A percentile compares a stretch with the other conserved stretches of the same genome.
Conservation (phyloP, 192 early-diverging fungal genomes). For the Borealophlyctis nickersoniae region DNA sequence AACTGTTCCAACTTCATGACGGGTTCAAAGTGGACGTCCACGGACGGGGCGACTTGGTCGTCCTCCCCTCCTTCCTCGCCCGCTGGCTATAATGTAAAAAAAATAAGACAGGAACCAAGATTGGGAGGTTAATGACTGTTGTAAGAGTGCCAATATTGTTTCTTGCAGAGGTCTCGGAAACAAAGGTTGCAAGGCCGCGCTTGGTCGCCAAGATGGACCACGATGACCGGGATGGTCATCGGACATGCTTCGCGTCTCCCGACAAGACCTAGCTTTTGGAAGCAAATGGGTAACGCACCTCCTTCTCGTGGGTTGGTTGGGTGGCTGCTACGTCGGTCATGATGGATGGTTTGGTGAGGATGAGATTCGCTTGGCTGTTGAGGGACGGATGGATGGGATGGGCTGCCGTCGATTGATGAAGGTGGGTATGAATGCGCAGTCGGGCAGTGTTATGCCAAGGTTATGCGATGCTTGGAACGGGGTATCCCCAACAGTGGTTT, state of each 20-base stretch:
- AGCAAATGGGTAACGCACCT: background rate
- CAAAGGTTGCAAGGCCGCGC: no score
- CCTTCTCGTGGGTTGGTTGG: background rate
- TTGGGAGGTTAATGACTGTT: background rate
- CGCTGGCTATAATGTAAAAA: background rate
- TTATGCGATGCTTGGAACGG: no score
- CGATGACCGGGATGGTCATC: no score
- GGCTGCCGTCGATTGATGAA: no score
- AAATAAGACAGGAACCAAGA: background rate
- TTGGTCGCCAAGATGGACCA: no score
- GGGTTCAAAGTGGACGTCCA: constrained; percentile 95
- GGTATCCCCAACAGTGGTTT: no score
- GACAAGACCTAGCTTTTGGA: no score
- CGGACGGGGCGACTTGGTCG: constrained; percentile 78
- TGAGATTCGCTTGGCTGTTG: no score
- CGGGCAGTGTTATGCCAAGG: no score
- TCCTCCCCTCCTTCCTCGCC: constrained; percentile 28
- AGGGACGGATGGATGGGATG: constrained; percentile 1
- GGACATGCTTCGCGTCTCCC: no score
- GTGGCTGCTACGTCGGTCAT: background rate
- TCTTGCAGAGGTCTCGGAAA: background rate
- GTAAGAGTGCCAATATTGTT: background rate
- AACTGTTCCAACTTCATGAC: constrained; percentile 90
- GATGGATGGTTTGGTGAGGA: background rate
- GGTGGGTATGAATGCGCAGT: no score